Evolutionary conservation across 2,329 filamentous ascomycete genomes (phyloP), one percentile per base, ranked within the genome.

Genomic region (Colletotrichum destructivum): DNA sequence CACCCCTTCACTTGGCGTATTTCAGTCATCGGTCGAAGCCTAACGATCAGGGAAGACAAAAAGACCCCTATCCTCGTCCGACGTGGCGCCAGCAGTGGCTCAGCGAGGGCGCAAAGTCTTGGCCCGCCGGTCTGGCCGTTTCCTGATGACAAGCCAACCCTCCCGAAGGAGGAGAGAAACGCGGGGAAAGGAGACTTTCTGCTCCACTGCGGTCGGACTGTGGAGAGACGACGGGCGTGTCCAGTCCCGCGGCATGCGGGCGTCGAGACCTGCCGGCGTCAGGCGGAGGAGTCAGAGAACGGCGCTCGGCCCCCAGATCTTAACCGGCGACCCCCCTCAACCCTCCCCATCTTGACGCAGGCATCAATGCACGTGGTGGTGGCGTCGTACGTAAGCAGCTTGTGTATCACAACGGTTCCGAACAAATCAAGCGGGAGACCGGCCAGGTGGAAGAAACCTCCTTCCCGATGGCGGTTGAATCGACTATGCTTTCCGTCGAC

Each of bases 261-360:
- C 31, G 12, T 57, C 64, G n/a, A 68, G 42, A 16, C 18, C 57
- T 46, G 51, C 57, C 68, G 56, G 68, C 63, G 16, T 54, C 63
- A 71, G 57, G 52, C 26, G 52, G 57, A 44, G 69, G n/a, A n/a
- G n/a, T 71, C 26, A 57, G 64, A 68, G 49, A 44, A 52, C 51
- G 38, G 18, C 23, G 49, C 61, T 55, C 38, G 38, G 49, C 38
- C 23, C 18, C 18, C 40, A 5, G 38, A 42, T 15, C 21, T 44
- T n/a, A 4, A 26, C 40, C 13, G 16, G 15, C n/a, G 40, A 31
- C 21, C 35, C 44, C 11, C 3, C 15, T 4, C 26, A 26, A 40
- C 31, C 21, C 35, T 23, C 47, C 12, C n/a, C 4, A 35, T 35
- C 31, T 46, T 61, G 42, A 21, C 16, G 16, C 16, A 54, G 21